Evolutionary conservation across 225 moss, liverwort and hornwort genomes (phyloP).

Genomic region (Physcomitrium patens): DNA sequence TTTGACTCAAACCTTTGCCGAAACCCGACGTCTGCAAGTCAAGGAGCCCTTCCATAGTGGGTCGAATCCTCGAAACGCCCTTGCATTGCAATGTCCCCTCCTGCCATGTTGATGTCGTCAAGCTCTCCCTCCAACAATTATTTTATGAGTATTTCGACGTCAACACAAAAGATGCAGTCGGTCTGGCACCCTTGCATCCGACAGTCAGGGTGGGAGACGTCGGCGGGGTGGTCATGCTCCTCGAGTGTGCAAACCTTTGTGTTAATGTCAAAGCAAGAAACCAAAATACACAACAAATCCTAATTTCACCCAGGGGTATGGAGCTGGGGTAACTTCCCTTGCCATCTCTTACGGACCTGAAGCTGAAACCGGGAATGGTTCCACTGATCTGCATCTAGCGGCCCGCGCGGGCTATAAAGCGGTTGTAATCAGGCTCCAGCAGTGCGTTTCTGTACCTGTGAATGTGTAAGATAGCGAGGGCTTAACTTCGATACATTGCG

Average conservation of each 20-base stretch:
- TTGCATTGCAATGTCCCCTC: conserved; percentile 53
- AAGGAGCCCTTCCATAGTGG: conserved; percentile 34
- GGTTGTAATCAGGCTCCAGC: conserved; percentile 34
- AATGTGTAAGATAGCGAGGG: conserved; percentile 44
- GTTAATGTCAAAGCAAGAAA: conserved; percentile 47
- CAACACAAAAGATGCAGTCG: conserved; percentile 44
- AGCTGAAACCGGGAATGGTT: conserved; percentile 27
- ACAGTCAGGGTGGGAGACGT: conserved; percentile 39
- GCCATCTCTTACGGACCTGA: conserved; percentile 44
- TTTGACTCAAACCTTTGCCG: conserved; percentile 23
- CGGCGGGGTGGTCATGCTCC: conserved; percentile 46
- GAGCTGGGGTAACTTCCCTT: conserved; percentile 46
- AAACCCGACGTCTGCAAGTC: conserved; percentile 32
- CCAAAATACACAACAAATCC: conserved; percentile 32
- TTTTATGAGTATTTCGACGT: conserved; percentile 46
- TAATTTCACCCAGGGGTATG: conserved; percentile 38
- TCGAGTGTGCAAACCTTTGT: conserved; percentile 41
- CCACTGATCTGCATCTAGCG: conserved; percentile 53
- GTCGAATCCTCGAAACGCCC: conserved; percentile 49
- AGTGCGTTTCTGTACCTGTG: conserved; percentile 28
- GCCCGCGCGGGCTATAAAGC: conserved; percentile 46
- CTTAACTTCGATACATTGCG: conserved; percentile 49
- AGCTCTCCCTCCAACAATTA: conserved; percentile 38
- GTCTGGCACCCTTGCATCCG: conserved; percentile 47
- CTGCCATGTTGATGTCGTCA: conserved; percentile 39